Evolutionary conservation across 257 asterid species (phyloP), one percentile per base, ranked within the genome.

Genomic region (Rhazya stricta): DNA sequence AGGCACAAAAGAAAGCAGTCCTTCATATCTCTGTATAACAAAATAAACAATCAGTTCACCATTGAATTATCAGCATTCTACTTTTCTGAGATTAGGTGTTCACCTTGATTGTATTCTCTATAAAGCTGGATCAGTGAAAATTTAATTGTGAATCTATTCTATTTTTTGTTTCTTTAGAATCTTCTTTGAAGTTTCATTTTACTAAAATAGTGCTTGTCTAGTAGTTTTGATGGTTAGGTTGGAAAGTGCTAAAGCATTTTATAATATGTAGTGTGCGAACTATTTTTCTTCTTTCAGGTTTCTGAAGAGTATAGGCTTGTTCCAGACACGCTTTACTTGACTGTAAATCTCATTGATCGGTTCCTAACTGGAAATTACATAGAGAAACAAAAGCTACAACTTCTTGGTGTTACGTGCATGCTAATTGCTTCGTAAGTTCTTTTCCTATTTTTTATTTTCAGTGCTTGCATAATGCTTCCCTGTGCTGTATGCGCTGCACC

Each of bases 351-450:
- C 69, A 89, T 95, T 79, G 99, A 95, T 80, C 86, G 98, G 66
- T 95, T 83, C 82, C 87, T 95, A 62, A 88, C 98, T 29, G 89
- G 77, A 79, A 88, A 83, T 74, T 86, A 84, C 81, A 85, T 92
- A 65, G 96, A 93, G 86, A 95, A 89, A 85, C 96, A 86, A 81
- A 95, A 89, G 80, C 84, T 95, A 80, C 99, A 95, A 81, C 91
- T 95, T 76, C 91, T 95, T 80, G 99, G 99, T 19, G 96, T 95
- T 73, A 92, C 99, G 75, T 92, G 98, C 98, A 88, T 95, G 98
- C 91, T 95, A 73, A 91, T 92, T 86, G 92, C 99, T 74, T 95
- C 97, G 99, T 95, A 92, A 89, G 88, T 86, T 71, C 60, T 42
- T 67, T 50, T 34, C 63, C 51, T 66, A 19, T 12, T 66, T 39